Conservation (phyloP, 345 rosid species). For the Eucalyptus curtisii region DNA sequence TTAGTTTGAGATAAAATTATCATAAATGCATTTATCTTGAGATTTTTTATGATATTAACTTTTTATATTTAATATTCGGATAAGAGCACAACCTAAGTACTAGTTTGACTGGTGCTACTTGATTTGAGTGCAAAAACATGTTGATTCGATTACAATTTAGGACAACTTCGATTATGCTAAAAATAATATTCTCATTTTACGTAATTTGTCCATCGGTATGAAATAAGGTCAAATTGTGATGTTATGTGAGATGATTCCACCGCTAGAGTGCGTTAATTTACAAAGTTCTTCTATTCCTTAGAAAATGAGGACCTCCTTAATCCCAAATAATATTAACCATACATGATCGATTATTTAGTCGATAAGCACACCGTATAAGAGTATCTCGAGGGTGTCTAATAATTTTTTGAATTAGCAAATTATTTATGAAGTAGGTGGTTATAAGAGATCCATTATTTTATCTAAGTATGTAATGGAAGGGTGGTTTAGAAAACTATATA, state of each 20-base stretch:
- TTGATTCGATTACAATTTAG: neutral
- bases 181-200: neutral
- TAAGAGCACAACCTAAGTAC: neutral
- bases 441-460: neutral
- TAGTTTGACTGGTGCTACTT: neutral
- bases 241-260: neutral
- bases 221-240: neutral
- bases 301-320: neutral
- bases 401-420: neutral
- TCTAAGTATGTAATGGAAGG: neutral
- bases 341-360: neutral
- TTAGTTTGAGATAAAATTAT: too few species aligned
- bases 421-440: neutral
- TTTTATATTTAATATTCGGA: fast-evolving
- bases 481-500: neutral
- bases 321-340: neutral
- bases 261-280: neutral
- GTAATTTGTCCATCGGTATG: neutral
- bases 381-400: neutral
- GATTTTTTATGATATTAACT: too few species aligned
- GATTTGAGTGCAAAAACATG: neutral
- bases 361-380: neutral
- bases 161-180: neutral
- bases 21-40: too few species aligned
- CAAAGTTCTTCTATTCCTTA: neutral